Conservation (phyloP, 148 eudicot genomes). For the Beta vulgaris region DNA sequence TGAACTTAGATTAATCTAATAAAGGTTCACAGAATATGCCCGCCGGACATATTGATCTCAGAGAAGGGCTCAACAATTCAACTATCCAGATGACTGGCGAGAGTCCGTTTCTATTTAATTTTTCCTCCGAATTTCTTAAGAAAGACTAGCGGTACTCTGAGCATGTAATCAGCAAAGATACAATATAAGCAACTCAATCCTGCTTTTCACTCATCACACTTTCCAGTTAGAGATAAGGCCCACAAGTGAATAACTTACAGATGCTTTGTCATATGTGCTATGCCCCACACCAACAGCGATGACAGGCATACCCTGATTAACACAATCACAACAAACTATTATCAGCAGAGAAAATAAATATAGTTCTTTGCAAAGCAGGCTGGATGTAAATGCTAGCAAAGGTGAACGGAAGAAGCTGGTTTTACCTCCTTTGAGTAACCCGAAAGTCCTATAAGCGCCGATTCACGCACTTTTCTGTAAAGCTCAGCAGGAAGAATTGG, state of each 20-base stretch:
- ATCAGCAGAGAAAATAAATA: not conserved
- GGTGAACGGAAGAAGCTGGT: not conserved
- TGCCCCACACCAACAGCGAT: slow-evolving; percentile 88
- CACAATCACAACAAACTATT: not conserved
- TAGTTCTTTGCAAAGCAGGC: not conserved
- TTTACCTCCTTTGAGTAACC: slow-evolving; percentile 89
- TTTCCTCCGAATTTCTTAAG: not conserved
- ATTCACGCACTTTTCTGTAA: slow-evolving; percentile 80
- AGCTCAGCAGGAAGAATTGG: slow-evolving; percentile 75
- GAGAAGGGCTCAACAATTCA: not conserved
- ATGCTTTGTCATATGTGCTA: slow-evolving; percentile 91
- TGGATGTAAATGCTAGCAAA: not conserved
- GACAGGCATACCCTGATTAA: slow-evolving; percentile 82
- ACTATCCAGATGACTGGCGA: not conserved
- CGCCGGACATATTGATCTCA: not conserved
- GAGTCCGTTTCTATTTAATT: not conserved
- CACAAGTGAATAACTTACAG: slow-evolving; percentile 51
- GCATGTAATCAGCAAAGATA: not conserved
- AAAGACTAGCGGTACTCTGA: not conserved
- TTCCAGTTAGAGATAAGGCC: not conserved
- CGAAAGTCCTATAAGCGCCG: slow-evolving; percentile 83
- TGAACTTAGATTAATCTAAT: not conserved
- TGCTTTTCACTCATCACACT: not conserved
- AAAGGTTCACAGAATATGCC: not conserved
- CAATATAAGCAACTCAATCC: not conserved